Base-by-base conservation (phyloP, 2,329 filamentous ascomycete species). In the Cercospora berteroae region DNA sequence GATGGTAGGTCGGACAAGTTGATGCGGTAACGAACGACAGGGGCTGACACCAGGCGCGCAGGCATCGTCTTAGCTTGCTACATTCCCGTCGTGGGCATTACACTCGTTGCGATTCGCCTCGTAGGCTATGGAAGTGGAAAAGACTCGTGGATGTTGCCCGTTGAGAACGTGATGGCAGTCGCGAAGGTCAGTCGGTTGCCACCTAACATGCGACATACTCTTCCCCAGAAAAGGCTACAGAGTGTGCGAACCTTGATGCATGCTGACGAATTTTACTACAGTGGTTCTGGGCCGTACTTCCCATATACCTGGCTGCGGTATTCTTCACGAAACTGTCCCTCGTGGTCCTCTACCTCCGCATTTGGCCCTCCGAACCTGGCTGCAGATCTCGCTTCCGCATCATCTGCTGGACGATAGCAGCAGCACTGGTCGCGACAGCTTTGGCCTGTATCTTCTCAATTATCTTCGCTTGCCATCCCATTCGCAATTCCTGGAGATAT, bases 271-370 rank as follows among this genome's bases (percentile, higher is more conserved):
- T 16, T 2, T 5, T 27, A 10, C 7, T 36, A 4, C 23, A 69
- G 69, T 70, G 69, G 67, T 65, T 65, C 58, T 70, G 62, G 33
- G 55, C 60, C 12, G 62, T 48, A n/a, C 63, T 69, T n/a, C 67
- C 67, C n/a, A 31, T 70, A 6, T 70, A 70, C 62, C 39, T 67
- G 25, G 55, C 65, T 20, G 59, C 62, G 1, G 66, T 61, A 5
- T 71, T 59, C 48, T 52, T 48, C 12, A 66, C 56, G 4, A 69
- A 71, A 23, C 31, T 71, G 2, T 71, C 69, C 23, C 42, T 71
- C 18, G 65, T 69, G 1, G 48, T 69, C 1, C 60, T 71, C 9
- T 71, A 69, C n/a, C 64, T 71, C n/a, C 67, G 67, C 7, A 69
- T 69, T 50, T 58, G 42, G 52, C 63, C 23, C 16, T 52, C 39